Base-by-base conservation (phyloP, 192 early-diverging fungal species). In the Umbelopsis vinacea region DNA sequence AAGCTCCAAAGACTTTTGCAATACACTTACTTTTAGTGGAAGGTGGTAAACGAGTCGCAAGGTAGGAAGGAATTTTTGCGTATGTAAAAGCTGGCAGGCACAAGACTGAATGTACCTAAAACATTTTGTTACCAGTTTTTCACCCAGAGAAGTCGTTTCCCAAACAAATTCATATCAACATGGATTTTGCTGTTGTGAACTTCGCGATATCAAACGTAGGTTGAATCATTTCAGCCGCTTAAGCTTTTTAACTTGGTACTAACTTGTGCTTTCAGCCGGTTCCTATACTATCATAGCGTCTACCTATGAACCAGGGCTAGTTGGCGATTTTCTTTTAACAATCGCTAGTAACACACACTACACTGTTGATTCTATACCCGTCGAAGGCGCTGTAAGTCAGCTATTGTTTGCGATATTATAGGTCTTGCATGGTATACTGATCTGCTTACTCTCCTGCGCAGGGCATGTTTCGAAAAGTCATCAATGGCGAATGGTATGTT, bases 211-310 rank as follows among this genome's bases (percentile, higher is more conserved):
- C 8, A 71, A 86, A 72, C 77, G 90, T 89, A 81, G 43, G 77
- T 75, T 24, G 12, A 33, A 26, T 21, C 2, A 63, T 67, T 22
- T 29, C 24, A 35, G 26, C n/a, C 6, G 24, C 3, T 55, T 50
- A 5, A 46, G 6, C 26, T 33, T 6, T 47, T 78, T 50, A 54
- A 40, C 8, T 29, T 48, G 35, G 46, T 66, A 33, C n/a, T 26
- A 50, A 71, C 52, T 22, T 57, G 46, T 45, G 19, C 5, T 52
- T 38, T 79, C 29, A 91, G 90, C 84, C 52, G 89, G 90, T n/a
- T 85, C 89, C 46, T 94, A 94, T 84, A 93, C 91, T 15, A 76
- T 94, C 0, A 84, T 96, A 8, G 88, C 83, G 1, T 96, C 93
- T 69, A 93, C 94, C 1, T 94, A 88, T 80, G 88, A 94, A 72